Evolutionary conservation across 768 basidiomycete species (phyloP), one percentile per base, ranked within the genome.

Genomic region (Mycena floridula): DNA sequence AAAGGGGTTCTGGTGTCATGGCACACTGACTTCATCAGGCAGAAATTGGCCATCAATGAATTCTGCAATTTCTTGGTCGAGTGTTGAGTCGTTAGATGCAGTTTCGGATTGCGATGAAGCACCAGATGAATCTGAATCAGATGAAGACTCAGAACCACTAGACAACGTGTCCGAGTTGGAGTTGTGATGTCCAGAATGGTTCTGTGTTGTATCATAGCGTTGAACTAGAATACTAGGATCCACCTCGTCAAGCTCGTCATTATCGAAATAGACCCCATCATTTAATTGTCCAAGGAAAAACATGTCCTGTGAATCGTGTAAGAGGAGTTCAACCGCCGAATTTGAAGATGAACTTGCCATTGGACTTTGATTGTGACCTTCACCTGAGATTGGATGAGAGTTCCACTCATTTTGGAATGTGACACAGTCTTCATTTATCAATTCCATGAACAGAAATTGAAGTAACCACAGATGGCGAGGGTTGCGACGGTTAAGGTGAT

Each of bases 401-500:
- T 74, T 76, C 71, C 72, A 74, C 3, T 64, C 51, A 2, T 48
- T 1, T 13, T 53, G 50, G 45, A 73, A 73, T 7, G 40, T 25
- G 0, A 45, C 2, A 39, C 69, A 72, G 40, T 72, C 69, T 0
- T 43, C 15, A 26, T 73, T 68, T 18, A 75, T 62, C 0, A 25
- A 25, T 1, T 54, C 44, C 0, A 75, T 58, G 46, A 74, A 76
- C 0, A 75, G 54, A 25, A 24, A 22, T 21, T 74, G 69, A 0
- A 77, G 52, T 0, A 77, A 55, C 74, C 74, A 75, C 0, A 70
- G 48, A 47, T 76, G 73, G 11, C 42, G 9, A 0, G 57, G 45
- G 16, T 71, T 54, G 0, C 45, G 40, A 0, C 44, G 16, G 37
- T 75, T 54, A 0, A 76, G 61, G 2, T 37, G 12, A 47, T 75